Conservation (phyloP, 768 basidiomycete genomes). For the Gyrodon lividus region DNA sequence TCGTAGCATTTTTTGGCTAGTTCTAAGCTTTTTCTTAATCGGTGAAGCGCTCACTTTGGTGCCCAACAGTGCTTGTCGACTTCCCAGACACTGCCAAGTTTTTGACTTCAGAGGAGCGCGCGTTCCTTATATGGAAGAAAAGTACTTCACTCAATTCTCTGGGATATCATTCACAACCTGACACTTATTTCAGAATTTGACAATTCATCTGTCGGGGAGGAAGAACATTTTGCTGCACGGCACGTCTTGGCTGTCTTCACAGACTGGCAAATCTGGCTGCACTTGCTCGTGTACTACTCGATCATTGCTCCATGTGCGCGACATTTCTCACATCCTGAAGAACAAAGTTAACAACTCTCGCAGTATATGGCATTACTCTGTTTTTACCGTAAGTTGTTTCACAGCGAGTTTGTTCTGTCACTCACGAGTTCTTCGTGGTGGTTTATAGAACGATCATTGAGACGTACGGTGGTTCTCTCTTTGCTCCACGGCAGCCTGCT, state of each 20-base stretch:
- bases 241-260: constrained; percentile 53
- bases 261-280: constrained; percentile 59
- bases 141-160: constrained; percentile 36
- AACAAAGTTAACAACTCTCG: no score
- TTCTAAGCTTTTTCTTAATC: not conserved
- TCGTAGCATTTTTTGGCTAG: constrained; percentile 52
- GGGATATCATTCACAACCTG: constrained; percentile 58
- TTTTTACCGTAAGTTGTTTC: constrained; percentile 59
- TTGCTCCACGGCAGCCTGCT: not conserved
- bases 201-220: constrained; percentile 54
- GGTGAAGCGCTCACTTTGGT: not conserved
- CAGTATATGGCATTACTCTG: constrained; percentile 68
- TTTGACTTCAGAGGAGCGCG: constrained; percentile 59
- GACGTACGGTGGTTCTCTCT: constrained; percentile 29
- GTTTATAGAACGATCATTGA: constrained; percentile 55
- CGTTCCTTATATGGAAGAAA: constrained; percentile 54
- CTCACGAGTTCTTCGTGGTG: not conserved
- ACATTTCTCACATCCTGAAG: no score
- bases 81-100: constrained; percentile 59
- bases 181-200: constrained; percentile 53
- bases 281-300: constrained; percentile 39
- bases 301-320: constrained; percentile 57
- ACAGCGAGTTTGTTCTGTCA: not conserved
- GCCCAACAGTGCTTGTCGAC: constrained; percentile 52
- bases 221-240: constrained; percentile 55